Evolutionary conservation across 768 basidiomycete species (phyloP).

Genomic region (Pisolithus microcarpus): DNA sequence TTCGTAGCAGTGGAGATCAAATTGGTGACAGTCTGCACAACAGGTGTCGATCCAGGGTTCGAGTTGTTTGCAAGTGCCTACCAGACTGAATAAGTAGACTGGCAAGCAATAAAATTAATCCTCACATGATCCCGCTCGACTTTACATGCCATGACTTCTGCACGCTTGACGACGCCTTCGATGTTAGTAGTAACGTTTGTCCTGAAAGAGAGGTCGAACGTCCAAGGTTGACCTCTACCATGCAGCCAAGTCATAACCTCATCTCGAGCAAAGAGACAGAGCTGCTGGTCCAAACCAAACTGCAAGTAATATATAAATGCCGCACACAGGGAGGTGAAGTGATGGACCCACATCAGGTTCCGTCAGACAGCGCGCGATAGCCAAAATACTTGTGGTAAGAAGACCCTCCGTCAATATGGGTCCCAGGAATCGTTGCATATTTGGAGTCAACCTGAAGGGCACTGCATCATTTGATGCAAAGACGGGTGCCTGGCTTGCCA

Average conservation of each 20-base stretch:
- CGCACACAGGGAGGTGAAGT: background rate
- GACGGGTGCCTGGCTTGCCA: slow-evolving; percentile 42
- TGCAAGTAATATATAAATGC: slow-evolving; percentile 23
- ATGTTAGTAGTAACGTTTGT: slow-evolving; percentile 51
- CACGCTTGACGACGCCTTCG: slow-evolving; percentile 70
- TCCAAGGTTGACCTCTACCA: slow-evolving; percentile 48
- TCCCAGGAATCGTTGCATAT: slow-evolving; percentile 89
- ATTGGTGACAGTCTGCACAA: slow-evolving; percentile 76
- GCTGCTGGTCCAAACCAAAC: slow-evolving; percentile 89
- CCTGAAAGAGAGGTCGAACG: slow-evolving; percentile 53
- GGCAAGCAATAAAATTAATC: background rate
- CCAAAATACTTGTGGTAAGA: slow-evolving; percentile 79
- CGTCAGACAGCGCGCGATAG: slow-evolving; percentile 84
- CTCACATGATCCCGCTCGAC: slow-evolving; percentile 74
- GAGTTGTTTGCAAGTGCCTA: slow-evolving; percentile 16
- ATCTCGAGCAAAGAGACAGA: slow-evolving; percentile 88
- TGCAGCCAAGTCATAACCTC: slow-evolving; percentile 79
- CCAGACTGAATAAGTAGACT: background rate
- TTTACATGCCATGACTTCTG: slow-evolving; percentile 82
- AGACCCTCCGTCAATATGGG: slow-evolving; percentile 86
- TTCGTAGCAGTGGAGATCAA: slow-evolving; percentile 84
- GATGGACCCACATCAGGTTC: slow-evolving; percentile 70
- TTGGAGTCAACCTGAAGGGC: slow-evolving; percentile 96
- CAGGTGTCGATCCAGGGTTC: slow-evolving; percentile 31
- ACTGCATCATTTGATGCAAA: slow-evolving; percentile 81